Conservation (phyloP, 2,329 filamentous ascomycete genomes). For the Penicillium concentricum region DNA sequence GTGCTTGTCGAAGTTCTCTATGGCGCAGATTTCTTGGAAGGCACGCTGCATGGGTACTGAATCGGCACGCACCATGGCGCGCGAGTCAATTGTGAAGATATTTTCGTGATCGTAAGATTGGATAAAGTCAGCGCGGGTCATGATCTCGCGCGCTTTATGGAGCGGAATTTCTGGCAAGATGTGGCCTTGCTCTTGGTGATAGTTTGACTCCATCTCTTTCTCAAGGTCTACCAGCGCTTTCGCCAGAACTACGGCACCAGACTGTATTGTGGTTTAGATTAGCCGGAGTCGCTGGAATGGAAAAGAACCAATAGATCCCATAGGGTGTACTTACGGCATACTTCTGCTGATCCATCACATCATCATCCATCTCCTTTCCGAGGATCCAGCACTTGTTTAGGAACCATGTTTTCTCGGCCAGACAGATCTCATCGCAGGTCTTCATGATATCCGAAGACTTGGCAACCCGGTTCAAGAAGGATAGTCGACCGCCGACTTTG, state of each 20-base stretch:
- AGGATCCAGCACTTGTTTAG: constrained; percentile 77
- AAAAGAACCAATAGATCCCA: neutral
- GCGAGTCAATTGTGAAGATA: constrained; percentile 88
- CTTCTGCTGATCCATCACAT: constrained; percentile 98
- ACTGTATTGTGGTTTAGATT: constrained; percentile 48
- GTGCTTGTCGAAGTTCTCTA: constrained; percentile 76
- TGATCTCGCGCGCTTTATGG: constrained; percentile 82
- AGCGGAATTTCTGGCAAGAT: constrained; percentile 77
- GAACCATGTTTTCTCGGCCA: constrained; percentile 74
- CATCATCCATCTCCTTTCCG: constrained; percentile 80
- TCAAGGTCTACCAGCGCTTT: constrained; percentile 86
- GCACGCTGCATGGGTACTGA: constrained; percentile 95
- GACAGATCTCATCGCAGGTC: constrained; percentile 71
- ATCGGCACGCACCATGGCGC: constrained; percentile 83
- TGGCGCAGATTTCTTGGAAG: constrained; percentile 76
- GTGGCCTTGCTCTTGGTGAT: constrained; percentile 67
- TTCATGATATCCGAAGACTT: constrained; percentile 76
- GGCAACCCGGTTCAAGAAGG: constrained; percentile 87
- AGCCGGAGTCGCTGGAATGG: neutral
- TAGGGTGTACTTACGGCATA: constrained; percentile 66
- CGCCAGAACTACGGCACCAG: constrained; percentile 90
- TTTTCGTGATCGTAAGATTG: constrained; percentile 89
- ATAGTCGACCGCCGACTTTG: constrained; percentile 80
- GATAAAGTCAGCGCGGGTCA: constrained; percentile 95
- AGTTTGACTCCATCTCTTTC: constrained; percentile 59